A percentile compares a stretch with the other conserved stretches of the same genome.
Evolutionary conservation across 495 filamentous ascomycete genomes (phyloP).

Genomic region (Penicillium macrosclerotiorum): DNA sequence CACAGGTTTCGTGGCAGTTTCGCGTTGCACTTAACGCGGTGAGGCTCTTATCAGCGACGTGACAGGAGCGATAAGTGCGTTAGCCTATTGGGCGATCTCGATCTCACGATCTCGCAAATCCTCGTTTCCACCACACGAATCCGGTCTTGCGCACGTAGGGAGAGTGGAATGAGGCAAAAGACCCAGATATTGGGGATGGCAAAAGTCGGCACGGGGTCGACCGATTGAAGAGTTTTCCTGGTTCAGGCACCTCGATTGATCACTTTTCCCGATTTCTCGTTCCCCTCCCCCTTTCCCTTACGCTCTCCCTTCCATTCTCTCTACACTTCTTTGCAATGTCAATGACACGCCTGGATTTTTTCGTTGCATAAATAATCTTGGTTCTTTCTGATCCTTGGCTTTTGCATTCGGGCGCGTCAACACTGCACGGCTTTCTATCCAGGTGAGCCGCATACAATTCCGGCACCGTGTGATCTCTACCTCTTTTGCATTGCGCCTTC

Average conservation of each 20-base stretch:
- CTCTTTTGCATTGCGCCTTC: too few species aligned
- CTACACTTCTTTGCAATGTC: too few species aligned
- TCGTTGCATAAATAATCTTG: too few species aligned
- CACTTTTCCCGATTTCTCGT: conserved; percentile 1
- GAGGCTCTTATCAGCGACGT: conserved; percentile 20
- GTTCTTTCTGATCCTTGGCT: too few species aligned
- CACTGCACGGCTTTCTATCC: too few species aligned
- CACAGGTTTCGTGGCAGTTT: conserved; percentile 44
- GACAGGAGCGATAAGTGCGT: conserved; percentile 11
- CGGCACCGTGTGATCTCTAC: too few species aligned
- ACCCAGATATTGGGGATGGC: conserved; percentile 8
- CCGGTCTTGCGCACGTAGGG: too few species aligned
- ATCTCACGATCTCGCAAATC: background rate
- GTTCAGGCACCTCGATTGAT: conserved; percentile 27
- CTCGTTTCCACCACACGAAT: too few species aligned
- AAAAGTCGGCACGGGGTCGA: background rate
- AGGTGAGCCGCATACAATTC: too few species aligned
- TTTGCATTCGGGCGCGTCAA: too few species aligned
- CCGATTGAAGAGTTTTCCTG: conserved; percentile 24
- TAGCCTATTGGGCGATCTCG: background rate
- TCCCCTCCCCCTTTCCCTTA: background rate
- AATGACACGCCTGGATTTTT: too few species aligned
- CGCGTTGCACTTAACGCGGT: conserved; percentile 53
- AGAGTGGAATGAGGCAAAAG: background rate
- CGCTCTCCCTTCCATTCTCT: background rate